Evolutionary conservation across 768 basidiomycete species (phyloP).

Genomic region (Podaxis sp.): DNA sequence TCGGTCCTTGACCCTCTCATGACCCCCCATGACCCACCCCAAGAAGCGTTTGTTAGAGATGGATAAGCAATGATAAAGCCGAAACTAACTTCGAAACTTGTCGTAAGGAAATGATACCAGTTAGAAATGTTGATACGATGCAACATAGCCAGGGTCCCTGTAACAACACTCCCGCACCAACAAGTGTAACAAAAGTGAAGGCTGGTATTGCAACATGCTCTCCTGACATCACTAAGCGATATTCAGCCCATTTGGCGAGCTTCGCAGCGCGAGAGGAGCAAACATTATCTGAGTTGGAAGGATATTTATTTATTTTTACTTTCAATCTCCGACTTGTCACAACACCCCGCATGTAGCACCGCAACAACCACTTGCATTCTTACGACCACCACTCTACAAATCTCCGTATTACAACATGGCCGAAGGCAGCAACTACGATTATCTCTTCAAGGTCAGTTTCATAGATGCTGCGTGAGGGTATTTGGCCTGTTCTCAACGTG

Average conservation of each 20-base stretch:
- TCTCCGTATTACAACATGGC: conserved; percentile 53
- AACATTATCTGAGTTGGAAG: not conserved
- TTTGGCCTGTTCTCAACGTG: conserved; percentile 10
- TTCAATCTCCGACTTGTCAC: conserved; percentile 13
- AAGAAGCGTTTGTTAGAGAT: not conserved
- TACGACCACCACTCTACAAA: conserved; percentile 12
- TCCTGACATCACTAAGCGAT: not conserved
- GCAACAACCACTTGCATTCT: not conserved
- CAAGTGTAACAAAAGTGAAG: not conserved
- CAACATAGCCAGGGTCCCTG: not conserved
- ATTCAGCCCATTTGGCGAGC: too few species aligned
- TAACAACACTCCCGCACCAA: not conserved
- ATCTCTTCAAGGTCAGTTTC: conserved; percentile 88
- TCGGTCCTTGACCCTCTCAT: not conserved
- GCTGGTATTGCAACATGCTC: not conserved
- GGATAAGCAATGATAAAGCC: conserved; percentile 1
- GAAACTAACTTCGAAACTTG: conserved; percentile 16
- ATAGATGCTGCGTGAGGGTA: not conserved
- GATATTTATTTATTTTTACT: conserved; percentile 5
- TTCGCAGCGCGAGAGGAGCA: not conserved
- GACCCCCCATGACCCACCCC: not conserved
- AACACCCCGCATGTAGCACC: not conserved
- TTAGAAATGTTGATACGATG: not conserved
- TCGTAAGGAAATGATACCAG: not conserved
- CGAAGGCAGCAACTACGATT: conserved; percentile 96